phyloP scores from a whole-genome alignment of 2,329 filamentous ascomycete genomes.

The Arthrinium phaeospermum region DNA sequence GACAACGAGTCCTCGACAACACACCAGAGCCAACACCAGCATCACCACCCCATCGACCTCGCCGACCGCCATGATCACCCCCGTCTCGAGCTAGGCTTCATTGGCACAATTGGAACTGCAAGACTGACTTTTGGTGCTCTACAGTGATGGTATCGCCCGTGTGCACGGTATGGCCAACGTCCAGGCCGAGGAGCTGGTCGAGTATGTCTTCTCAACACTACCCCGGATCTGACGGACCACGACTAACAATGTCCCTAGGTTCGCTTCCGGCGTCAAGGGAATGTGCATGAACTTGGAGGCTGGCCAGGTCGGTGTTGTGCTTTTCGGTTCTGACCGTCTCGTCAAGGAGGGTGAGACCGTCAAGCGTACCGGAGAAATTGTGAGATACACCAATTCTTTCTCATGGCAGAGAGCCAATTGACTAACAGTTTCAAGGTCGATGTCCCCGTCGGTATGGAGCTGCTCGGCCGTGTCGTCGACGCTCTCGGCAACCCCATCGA shows the following conservation, averaged over 20 bases:
- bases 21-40: background rate
- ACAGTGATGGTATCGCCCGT: constrained; percentile 99
- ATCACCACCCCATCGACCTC: constrained; percentile 19
- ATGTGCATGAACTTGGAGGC: constrained; percentile 99
- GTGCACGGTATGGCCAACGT: constrained; percentile 99
- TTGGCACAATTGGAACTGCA: constrained; percentile 23
- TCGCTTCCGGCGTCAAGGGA: constrained; percentile 99
- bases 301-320: constrained; percentile 99
- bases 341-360: constrained; percentile 99
- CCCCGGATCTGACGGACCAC: constrained; percentile 29
- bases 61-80: constrained; percentile 20
- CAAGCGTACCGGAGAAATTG: constrained; percentile 99
- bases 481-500: constrained; percentile 99
- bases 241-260: constrained; percentile 60
- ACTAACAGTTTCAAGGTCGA: constrained; percentile 72
- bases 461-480: constrained; percentile 98
- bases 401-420: background rate
- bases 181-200: constrained; percentile 99
- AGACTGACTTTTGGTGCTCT: constrained; percentile 33
- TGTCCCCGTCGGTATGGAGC: constrained; percentile 88
- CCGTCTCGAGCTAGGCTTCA: background rate
- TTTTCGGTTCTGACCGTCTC: constrained; percentile 99
- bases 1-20: constrained; percentile 7
- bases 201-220: constrained; percentile 68
- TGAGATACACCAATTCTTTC: constrained; percentile 53